phyloP scores from a whole-genome alignment of 1,284 basidiomycete species.

The Malassezia cuniculi region DNA sequence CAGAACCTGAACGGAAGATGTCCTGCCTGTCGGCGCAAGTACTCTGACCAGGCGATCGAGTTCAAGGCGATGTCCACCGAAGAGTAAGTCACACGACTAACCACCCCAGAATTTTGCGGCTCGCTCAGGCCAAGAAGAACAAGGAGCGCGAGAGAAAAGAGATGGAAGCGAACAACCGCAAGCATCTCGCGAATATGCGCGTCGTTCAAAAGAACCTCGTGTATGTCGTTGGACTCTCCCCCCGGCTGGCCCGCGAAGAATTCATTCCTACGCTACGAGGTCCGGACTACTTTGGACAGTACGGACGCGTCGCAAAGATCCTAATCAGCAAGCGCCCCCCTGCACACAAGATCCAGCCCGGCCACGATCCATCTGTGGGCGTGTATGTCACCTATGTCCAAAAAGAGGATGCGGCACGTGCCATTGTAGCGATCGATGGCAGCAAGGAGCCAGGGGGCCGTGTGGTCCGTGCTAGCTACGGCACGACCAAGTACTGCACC shows the following conservation, averaged over 20 bases:
- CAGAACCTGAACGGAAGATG: slow-evolving; percentile 90
- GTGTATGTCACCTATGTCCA: slow-evolving; percentile 93
- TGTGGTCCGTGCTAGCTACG: slow-evolving; percentile 72
- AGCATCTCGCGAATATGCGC: slow-evolving; percentile 80
- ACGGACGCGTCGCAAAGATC: slow-evolving; percentile 94
- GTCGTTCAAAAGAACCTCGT: slow-evolving; percentile 94
- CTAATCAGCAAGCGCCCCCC: slow-evolving; percentile 78
- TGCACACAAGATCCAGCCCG: slow-evolving; percentile 51
- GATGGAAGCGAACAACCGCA: slow-evolving; percentile 70
- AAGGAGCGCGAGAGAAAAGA: slow-evolving; percentile 92
- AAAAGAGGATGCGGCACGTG: slow-evolving; percentile 84
- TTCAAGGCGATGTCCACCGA: slow-evolving; percentile 91
- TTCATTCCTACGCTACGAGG: slow-evolving; percentile 85
- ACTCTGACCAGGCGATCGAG: slow-evolving; percentile 82
- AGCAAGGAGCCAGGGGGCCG: slow-evolving; percentile 49
- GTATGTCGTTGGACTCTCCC: slow-evolving; percentile 84
- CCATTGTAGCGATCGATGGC: slow-evolving; percentile 85
- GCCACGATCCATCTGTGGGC: slow-evolving; percentile 62
- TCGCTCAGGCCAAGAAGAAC: slow-evolving; percentile 90
- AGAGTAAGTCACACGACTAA: slow-evolving; percentile 53
- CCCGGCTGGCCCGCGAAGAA: slow-evolving; percentile 89
- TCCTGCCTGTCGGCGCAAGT: slow-evolving; percentile 87
- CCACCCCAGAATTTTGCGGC: slow-evolving; percentile 68
- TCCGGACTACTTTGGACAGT: slow-evolving; percentile 94
- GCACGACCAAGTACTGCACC: slow-evolving; percentile 97